These are phyloP conservation scores for Vigna reflexopilosa DNA, from an alignment of 306 rosid genomes.

Conservation along the genomic window DNA sequence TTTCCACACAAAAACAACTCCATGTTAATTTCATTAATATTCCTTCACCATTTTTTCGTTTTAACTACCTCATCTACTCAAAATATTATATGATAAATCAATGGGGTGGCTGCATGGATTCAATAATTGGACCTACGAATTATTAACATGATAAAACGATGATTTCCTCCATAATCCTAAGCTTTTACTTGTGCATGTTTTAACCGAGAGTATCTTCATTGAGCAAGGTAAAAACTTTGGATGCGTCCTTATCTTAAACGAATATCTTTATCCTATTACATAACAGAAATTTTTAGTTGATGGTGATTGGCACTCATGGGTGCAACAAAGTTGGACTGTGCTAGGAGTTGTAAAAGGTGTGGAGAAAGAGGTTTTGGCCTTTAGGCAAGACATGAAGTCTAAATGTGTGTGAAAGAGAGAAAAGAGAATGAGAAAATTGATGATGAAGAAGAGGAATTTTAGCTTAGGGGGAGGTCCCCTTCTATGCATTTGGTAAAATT, in stretches of 20 bases:
- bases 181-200: not conserved
- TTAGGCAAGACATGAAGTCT: conserved; percentile 35
- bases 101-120: conserved; percentile 31
- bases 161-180: conserved; percentile 4
- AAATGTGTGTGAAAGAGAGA: conserved; percentile 41
- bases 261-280: conserved; percentile 26
- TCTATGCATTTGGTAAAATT: conserved; percentile 34
- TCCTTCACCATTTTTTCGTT: no score
- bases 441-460: conserved; percentile 37
- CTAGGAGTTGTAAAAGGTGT: conserved; percentile 36
- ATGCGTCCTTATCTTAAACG: conserved; percentile 35
- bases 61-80: no score
- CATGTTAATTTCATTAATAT: no score
- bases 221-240: conserved; percentile 21
- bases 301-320: not conserved
- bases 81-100: not conserved
- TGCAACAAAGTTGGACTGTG: conserved; percentile 18
- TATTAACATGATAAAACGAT: conserved; percentile 37
- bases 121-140: conserved; percentile 44
- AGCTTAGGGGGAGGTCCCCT: conserved; percentile 43
- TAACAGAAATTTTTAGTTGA: no score
- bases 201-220: conserved; percentile 10
- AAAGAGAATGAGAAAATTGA: conserved; percentile 28
- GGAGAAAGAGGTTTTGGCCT: not conserved
- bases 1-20: no score